A percentile compares a stretch with the other conserved stretches of the same genome.
phyloP scores from a whole-genome alignment of 345 rosid genomes.

The Gossypium rotundifolium region DNA sequence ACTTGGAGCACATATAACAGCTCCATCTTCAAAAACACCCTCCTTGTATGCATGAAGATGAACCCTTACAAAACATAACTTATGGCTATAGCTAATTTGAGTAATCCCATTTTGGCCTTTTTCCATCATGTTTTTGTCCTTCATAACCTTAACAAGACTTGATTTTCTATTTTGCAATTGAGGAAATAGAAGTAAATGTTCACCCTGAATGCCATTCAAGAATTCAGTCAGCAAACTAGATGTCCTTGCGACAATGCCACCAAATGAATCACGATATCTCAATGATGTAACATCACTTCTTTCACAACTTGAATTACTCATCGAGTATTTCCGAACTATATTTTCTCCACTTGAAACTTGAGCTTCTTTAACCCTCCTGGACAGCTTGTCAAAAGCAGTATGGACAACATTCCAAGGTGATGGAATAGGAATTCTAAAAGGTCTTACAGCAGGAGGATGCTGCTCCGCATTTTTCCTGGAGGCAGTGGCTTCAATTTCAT shows the following conservation, averaged over 20 bases:
- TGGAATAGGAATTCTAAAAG: slow-evolving; percentile 56
- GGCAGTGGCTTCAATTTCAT: slow-evolving; percentile 48
- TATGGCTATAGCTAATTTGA: slow-evolving; percentile 27
- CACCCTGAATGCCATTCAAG: slow-evolving; percentile 35
- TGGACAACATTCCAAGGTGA: slow-evolving; percentile 63
- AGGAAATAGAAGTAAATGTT: slow-evolving; percentile 41
- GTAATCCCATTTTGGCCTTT: slow-evolving; percentile 20
- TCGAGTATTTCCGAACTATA: slow-evolving; percentile 13
- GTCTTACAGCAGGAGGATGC: slow-evolving; percentile 52
- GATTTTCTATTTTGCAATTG: slow-evolving; percentile 20
- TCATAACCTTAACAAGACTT: slow-evolving; percentile 25
- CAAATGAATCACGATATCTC: slow-evolving; percentile 22
- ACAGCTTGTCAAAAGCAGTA: slow-evolving; percentile 24
- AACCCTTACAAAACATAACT: slow-evolving; percentile 68
- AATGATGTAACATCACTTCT: slow-evolving; percentile 11
- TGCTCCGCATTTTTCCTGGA: slow-evolving; percentile 36
- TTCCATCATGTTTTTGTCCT: slow-evolving; percentile 25
- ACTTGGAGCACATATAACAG: slow-evolving; percentile 65
- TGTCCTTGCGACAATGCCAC: slow-evolving; percentile 60
- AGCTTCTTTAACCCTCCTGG: slow-evolving; percentile 7
- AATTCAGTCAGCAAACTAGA: slow-evolving; percentile 31
- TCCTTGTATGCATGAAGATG: slow-evolving; percentile 65
- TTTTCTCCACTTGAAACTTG: slow-evolving; percentile 20
- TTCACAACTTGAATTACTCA: slow-evolving; percentile 3
- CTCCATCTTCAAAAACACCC: slow-evolving; percentile 78